Conservation (phyloP, 2,329 filamentous ascomycete species). For the Zymoseptoria passerinii region DNA sequence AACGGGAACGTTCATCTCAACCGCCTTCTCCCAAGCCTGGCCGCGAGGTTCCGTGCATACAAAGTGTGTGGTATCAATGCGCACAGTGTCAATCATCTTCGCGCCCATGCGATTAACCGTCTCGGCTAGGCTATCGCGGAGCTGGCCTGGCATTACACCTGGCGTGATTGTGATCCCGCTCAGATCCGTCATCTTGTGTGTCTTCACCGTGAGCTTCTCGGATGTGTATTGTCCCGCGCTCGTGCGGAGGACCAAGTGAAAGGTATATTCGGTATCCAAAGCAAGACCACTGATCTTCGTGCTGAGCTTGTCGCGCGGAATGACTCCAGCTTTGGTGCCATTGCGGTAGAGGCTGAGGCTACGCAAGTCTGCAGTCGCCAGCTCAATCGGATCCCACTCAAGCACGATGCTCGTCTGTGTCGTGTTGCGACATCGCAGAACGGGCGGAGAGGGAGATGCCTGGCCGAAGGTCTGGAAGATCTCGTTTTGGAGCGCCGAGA, state of each 20-base stretch:
- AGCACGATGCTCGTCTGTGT: conserved; percentile 98
- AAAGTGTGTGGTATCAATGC: conserved; percentile 98
- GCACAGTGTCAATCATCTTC: conserved; percentile 78
- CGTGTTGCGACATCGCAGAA: conserved; percentile 87
- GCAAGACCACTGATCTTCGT: conserved; percentile 95
- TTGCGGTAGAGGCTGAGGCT: conserved; percentile 90
- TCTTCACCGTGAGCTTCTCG: conserved; percentile 76
- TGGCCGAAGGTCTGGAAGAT: conserved; percentile 84
- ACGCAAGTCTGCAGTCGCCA: conserved; percentile 85
- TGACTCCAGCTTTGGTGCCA: conserved; percentile 90
- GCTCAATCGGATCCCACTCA: conserved; percentile 92
- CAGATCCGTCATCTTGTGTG: conserved; percentile 97
- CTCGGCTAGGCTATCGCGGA: conserved; percentile 62
- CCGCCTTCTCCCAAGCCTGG: conserved; percentile 86
- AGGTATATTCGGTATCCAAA: conserved; percentile 93
- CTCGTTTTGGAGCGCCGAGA: conserved; percentile 76
- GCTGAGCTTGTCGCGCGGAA: conserved; percentile 82
- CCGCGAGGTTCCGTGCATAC: conserved; percentile 91
- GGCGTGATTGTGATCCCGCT: conserved; percentile 92
- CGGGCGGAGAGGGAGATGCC: conserved; percentile 63
- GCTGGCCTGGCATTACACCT: conserved; percentile 67
- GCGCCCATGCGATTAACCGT: conserved; percentile 85
- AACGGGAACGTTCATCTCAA: conserved; percentile 96
- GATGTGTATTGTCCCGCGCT: conserved; percentile 79
- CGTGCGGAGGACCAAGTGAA: conserved; percentile 85